Evolutionary conservation across 352 stramenopile genomes (phyloP), one percentile per base, ranked within the genome.

Genomic region (Pythium utonaiense): DNA sequence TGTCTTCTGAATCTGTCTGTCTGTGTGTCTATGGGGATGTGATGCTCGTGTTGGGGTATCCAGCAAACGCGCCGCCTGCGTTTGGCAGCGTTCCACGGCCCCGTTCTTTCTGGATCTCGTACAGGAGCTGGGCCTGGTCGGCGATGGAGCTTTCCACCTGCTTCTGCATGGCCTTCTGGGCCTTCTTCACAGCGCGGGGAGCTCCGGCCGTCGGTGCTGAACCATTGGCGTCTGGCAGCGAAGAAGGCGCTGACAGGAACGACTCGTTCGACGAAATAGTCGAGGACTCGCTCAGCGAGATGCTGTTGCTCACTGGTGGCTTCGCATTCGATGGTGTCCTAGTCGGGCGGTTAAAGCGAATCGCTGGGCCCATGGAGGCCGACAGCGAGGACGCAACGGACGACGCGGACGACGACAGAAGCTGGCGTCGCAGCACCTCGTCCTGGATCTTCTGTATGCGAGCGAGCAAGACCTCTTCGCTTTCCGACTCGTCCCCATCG

Each of bases 91-190:
- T 33, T 28, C 24, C 30, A 27, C 68, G 66, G n/a, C 76, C 67
- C 31, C 64, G 72, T 33, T 84, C 71, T 30, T 71, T 70, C 41
- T 80, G 62, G 53, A 87, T 70, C 10, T 57, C 68, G 30, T 74
- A 74, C 1, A 89, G 65, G 9, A 89, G 54, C 57, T 74, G 64
- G 36, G 74, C 75, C 57, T 89, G 75, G 57, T 79, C 72, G 8
- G 75, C 79, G 36, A 89, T 70, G 9, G 79, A 75, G 50, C 65
- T 75, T 60, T 86, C 71, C 5, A 86, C 75, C 48, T 83, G 69
- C 16, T 66, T 56, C 17, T 85, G 72, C 38, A 67, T 68, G 6
- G 61, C 45, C 40, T 60, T 58, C 19, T 63, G 51, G 13, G 24
- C 40, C 36, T 62, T 57, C 24, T 36, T 33, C 6, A 10, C 24